phyloP scores from a whole-genome alignment of 2,329 filamentous ascomycete species.

The Torrubiellomyces zombiae region DNA sequence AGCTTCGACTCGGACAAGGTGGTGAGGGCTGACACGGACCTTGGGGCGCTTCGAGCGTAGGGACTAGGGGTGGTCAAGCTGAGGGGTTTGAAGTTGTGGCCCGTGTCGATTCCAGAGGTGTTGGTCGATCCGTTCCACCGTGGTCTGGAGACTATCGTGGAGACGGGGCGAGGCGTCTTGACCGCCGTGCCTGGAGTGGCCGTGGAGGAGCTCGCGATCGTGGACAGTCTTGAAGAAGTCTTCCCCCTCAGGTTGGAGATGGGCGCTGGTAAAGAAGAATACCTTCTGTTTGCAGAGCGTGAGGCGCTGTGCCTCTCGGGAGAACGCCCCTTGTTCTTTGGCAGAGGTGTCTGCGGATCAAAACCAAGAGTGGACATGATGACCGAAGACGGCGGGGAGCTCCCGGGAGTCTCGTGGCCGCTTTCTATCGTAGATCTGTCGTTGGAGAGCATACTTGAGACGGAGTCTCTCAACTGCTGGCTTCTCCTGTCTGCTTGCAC shows the following conservation, averaged over 20 bases:
- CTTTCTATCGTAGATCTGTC: constrained; percentile 59
- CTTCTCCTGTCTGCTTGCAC: constrained; percentile 43
- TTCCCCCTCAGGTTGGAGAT: constrained; percentile 23
- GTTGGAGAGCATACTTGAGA: constrained; percentile 80
- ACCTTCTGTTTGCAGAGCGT: constrained; percentile 27
- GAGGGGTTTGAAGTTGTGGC: constrained; percentile 50
- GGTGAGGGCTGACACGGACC: constrained; percentile 25
- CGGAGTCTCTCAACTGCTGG: constrained; percentile 75
- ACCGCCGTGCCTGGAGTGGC: constrained; percentile 25
- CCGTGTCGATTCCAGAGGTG: constrained; percentile 43
- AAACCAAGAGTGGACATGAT: constrained; percentile 40
- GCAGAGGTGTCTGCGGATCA: constrained; percentile 27
- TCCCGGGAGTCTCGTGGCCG: constrained; percentile 53
- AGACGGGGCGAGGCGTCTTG: constrained; percentile 25
- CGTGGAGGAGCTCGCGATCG: constrained; percentile 31
- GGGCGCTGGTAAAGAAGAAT: constrained; percentile 30
- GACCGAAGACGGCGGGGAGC: constrained; percentile 45
- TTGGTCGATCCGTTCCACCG: constrained; percentile 59
- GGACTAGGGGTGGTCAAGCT: constrained; percentile 42
- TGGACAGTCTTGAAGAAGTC: constrained; percentile 27
- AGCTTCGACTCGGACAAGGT: constrained; percentile 28
- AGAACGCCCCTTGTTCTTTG: constrained; percentile 29
- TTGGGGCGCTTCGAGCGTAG: constrained; percentile 29
- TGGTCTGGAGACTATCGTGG: constrained; percentile 39
- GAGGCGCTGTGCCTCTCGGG: constrained; percentile 26